Percentiles rank a stretch among this genome's conserved stretches.
Evolutionary conservation across 2,329 filamentous ascomycete genomes (phyloP).

Genomic region (Ampelomyces quisqualis): DNA sequence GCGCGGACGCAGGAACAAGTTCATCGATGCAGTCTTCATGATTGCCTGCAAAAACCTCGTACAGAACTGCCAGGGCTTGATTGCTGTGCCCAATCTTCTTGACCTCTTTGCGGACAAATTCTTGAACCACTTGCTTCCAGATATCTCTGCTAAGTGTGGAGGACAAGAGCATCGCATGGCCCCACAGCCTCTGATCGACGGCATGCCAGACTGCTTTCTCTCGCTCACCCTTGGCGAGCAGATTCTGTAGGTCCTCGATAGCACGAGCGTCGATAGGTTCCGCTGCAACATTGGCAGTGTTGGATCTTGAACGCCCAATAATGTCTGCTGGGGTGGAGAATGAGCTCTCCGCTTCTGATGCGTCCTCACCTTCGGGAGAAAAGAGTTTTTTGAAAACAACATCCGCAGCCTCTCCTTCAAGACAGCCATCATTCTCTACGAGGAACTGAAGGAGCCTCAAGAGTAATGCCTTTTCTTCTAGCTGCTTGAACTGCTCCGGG

Average conservation of each 20-base stretch:
- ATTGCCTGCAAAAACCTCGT: slow-evolving; percentile 92
- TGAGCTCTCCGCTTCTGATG: slow-evolving; percentile 23
- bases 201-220: slow-evolving; percentile 93
- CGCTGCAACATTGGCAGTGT: slow-evolving; percentile 41
- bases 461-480: slow-evolving; percentile 76
- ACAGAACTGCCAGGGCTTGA: slow-evolving; percentile 85
- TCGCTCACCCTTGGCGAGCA: slow-evolving; percentile 76
- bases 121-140: slow-evolving; percentile 91
- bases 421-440: slow-evolving; percentile 78
- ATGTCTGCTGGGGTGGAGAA: slow-evolving; percentile 43
- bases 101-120: slow-evolving; percentile 94
- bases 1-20: slow-evolving; percentile 86
- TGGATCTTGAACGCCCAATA: slow-evolving; percentile 35
- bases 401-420: slow-evolving; percentile 73
- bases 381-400: slow-evolving; percentile 75
- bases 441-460: slow-evolving; percentile 84
- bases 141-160: slow-evolving; percentile 70
- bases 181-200: slow-evolving; percentile 92
- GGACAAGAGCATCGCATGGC: slow-evolving; percentile 90
- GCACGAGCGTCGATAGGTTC: slow-evolving; percentile 70
- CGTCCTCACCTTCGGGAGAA: slow-evolving; percentile 55
- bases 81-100: slow-evolving; percentile 77
- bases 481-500: slow-evolving; percentile 66
- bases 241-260: slow-evolving; percentile 70
- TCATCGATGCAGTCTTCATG: slow-evolving; percentile 94